phyloP scores from a whole-genome alignment of 441 rosid species.

The Adansonia rubrostipa region DNA sequence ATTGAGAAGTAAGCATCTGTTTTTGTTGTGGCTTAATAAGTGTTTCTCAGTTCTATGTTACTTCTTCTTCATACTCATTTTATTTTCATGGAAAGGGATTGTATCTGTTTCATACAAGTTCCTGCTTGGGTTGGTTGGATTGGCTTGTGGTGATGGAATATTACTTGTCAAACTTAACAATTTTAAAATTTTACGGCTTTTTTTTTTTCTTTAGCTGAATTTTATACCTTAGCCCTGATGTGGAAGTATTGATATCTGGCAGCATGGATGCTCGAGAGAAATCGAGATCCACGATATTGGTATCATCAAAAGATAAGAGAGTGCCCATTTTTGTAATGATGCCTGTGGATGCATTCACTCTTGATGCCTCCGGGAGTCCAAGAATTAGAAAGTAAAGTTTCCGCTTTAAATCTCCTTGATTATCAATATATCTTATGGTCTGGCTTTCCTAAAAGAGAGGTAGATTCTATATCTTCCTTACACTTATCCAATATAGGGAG shows the following conservation, averaged over 20 bases:
- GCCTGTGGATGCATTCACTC: slow-evolving; percentile 54
- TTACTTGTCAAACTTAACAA: neutral
- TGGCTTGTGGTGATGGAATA: neutral
- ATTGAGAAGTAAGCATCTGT: neutral
- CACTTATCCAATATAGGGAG: slow-evolving; percentile 1
- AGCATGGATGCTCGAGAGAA: slow-evolving; percentile 72
- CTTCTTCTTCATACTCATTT: neutral
- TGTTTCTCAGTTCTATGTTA: slow-evolving; percentile 6
- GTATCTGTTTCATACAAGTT: neutral
- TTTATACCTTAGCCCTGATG: neutral
- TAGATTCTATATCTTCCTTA: neutral
- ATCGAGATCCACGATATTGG: slow-evolving; percentile 51
- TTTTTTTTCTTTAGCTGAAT: neutral
- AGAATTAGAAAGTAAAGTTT: slow-evolving; percentile 51
- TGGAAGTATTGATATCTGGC: slow-evolving; percentile 28
- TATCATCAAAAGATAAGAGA: slow-evolving; percentile 59
- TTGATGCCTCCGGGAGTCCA: slow-evolving; percentile 60
- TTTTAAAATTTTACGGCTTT: neutral
- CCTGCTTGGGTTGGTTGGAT: neutral
- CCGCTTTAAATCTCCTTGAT: neutral
- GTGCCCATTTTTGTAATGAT: slow-evolving; percentile 66
- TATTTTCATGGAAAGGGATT: neutral
- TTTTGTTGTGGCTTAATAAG: neutral
- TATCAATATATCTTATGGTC: neutral
- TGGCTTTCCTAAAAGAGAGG: neutral